Base-by-base conservation (phyloP, 2,329 filamentous ascomycete genomes). In the Paracamarosporium sp. region DNA sequence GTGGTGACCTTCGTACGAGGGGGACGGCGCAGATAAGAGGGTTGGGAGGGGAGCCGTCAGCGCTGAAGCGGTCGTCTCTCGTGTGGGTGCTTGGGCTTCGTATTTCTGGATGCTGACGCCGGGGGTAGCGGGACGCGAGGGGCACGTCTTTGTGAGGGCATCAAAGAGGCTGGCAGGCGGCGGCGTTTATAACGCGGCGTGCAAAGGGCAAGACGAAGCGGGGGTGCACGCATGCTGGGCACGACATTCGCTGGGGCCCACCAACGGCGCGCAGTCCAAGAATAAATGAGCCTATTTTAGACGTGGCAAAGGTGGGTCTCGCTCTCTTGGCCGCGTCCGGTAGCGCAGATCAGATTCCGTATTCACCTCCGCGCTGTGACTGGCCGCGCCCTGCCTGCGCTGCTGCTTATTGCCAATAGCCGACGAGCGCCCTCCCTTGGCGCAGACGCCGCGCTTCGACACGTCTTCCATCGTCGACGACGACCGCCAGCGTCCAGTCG, bases 1-100 rank as follows among this genome's bases (percentile, higher is more conserved):
- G 33, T 43, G 48, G 61, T 66, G 63, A 57, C 54, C 48, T 27
- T 11, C 35, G 28, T 40, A 13, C 33, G n/a, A n/a, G 45, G 57
- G 60, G 50, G 51, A 40, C 24, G 57, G 52, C 53, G 58, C 52
- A 56, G 62, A 50, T 53, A 50, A 46, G 44, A 50, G 22, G 25
- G 33, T 13, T 20, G 33, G 47, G 48, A 31, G 51, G 45, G 46
- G 56, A 50, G 46, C 50, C 46, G 56, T 54, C 50, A 47, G 56
- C 45, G 40, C 7, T 43, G 40, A 25, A 13, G 12, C n/a, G 38
- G 53, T 25, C 22, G 12, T 38, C 13, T 43, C 53, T 60, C 57
- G 51, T 54, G 53, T 60, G 13, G 28, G 17, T 24, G 36, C 24
- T 40, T 40, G 25, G 30, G 44, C 33, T 45, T 59, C 57, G 57